Base-by-base conservation (phyloP, 1,139 yeast genomes). In the Debaryomycetaceae sp. region DNA sequence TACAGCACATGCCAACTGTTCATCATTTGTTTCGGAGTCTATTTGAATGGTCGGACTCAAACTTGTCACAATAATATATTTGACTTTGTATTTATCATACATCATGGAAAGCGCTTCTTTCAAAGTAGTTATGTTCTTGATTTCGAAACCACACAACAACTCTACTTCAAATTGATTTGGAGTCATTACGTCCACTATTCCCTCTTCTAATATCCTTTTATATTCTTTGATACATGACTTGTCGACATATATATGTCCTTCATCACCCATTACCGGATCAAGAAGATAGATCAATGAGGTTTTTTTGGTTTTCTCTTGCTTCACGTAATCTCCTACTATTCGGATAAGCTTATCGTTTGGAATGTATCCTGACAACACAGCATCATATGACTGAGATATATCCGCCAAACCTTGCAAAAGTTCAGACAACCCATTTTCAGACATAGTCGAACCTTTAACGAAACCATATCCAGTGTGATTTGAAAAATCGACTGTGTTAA, bases 251-350 rank as follows among this genome's bases (percentile, higher is more conserved):
- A 91, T 59, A 43, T 73, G 75, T 2, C 95, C 96, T 50, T 87
- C 83, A 59, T 92, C 98, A 11, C 98, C 98, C 74, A 92, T 75
- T 2, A 92, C 97, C 1, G 98, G 98, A 56, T 92, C 98, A 46
- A 89, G 60, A 9, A 89, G 67, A 82, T 94, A 85, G 4, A 60
- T 31, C 5, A 65, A 51, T 9, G 53, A 48, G 13, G 49, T 56
- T 40, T 40, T 43, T 22, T 34, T 41, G 30, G 32, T 22, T 38
- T 54, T 55, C 24, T 51, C 42, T 18, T 39, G 37, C 35, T 40
- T 41, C 15, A 62, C 41, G 36, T 49, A 47, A 1, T 45, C 41
- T 19, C 50, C 42, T 6, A 66, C 54, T 6, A 45, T 36, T 2
- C 40, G 41, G 24, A 70, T 58, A 22, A 70, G 56, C 6, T 54